phyloP scores from a whole-genome alignment of 2,329 filamentous ascomycete species.

The Daldinia eschscholtzii region DNA sequence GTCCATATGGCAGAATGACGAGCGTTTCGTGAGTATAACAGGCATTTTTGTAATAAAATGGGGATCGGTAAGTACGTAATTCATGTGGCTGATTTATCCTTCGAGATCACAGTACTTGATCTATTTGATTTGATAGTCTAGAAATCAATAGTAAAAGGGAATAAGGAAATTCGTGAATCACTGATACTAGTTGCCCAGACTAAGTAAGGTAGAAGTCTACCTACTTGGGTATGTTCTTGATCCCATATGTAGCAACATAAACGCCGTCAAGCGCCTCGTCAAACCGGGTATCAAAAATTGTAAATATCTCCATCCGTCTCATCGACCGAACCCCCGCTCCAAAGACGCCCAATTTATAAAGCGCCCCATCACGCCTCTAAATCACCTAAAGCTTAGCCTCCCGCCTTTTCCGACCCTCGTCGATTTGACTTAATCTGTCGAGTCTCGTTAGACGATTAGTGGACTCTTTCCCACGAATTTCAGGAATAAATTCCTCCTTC shows the following conservation, averaged over 20 bases:
- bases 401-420: conserved; percentile 24
- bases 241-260: conserved; percentile 1
- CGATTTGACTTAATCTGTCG: conserved; percentile 17
- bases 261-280: conserved; percentile 1
- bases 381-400: conserved; percentile 9
- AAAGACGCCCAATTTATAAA: conserved; percentile 11
- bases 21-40: not conserved
- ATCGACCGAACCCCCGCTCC: conserved; percentile 8
- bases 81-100: not conserved
- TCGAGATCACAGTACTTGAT: not conserved
- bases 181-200: not conserved
- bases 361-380: not conserved
- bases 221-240: not conserved
- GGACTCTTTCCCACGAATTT: conserved; percentile 60
- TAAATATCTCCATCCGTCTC: conserved; percentile 14
- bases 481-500: conserved; percentile 65
- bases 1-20: not conserved
- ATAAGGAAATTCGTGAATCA: not conserved
- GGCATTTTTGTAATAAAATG: not conserved
- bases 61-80: not conserved
- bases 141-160: not conserved
- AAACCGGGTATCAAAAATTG: conserved; percentile 26
- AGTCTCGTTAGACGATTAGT: conserved; percentile 25
- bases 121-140: not conserved
- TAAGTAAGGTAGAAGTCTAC: not conserved